These are phyloP conservation scores for Leucocoprinus birnbaumii DNA, from an alignment of 768 basidiomycete species.

Conservation along the genomic window DNA sequence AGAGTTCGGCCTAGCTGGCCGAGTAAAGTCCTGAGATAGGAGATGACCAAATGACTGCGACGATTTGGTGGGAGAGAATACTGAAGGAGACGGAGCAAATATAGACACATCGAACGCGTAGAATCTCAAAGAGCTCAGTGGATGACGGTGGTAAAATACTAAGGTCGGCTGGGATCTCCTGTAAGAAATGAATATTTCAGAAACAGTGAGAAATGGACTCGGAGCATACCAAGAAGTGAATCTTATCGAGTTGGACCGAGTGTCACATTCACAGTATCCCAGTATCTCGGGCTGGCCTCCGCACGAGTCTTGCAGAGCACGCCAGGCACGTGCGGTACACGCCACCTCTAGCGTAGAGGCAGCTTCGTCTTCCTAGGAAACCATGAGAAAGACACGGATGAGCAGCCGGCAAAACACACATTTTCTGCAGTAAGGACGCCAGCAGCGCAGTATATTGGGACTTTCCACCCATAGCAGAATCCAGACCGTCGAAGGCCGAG, in stretches of 20 bases:
- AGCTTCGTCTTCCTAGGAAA: background rate
- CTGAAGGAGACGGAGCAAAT: constrained; percentile 14
- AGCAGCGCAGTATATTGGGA: constrained; percentile 46
- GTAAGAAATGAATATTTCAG: background rate
- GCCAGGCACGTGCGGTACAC: constrained; percentile 19
- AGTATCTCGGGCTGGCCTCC: constrained; percentile 30
- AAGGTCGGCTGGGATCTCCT: constrained; percentile 21
- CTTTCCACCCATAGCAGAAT: constrained; percentile 58
- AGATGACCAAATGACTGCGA: background rate
- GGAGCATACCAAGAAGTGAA: constrained; percentile 19
- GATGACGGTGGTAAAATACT: constrained; percentile 53
- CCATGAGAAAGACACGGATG: background rate
- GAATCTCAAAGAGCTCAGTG: constrained; percentile 57
- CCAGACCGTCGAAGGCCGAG: constrained; percentile 42
- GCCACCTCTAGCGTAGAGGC: background rate
- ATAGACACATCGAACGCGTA: constrained; percentile 46
- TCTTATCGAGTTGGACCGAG: background rate
- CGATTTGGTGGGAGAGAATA: background rate
- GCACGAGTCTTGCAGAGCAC: constrained; percentile 21
- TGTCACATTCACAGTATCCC: constrained; percentile 27
- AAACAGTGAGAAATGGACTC: constrained; percentile 11
- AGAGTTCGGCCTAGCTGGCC: background rate
- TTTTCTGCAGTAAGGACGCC: constrained; percentile 37
- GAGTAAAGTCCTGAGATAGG: constrained; percentile 6
- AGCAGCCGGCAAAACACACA: background rate